Evolutionary conservation across 352 stramenopile genomes (phyloP).

Genomic region (Globisporangium uncinulatum): DNA sequence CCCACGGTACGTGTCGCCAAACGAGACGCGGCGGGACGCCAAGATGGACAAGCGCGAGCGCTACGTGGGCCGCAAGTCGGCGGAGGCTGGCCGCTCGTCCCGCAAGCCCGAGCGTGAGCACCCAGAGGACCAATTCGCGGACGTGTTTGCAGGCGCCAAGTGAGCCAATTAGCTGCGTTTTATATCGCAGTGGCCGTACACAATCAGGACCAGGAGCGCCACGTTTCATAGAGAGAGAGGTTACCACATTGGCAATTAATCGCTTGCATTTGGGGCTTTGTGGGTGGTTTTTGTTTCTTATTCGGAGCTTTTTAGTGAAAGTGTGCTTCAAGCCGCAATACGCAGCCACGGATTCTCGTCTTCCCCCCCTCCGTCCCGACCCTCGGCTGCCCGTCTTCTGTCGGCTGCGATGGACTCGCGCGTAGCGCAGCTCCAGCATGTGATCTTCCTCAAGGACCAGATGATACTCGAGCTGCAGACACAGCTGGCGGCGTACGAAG

Average conservation of each 20-base stretch:
- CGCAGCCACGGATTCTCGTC: too few relatives aligned
- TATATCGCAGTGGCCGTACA: too few relatives aligned
- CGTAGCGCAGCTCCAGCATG: constrained; percentile 64
- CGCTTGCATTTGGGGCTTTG: not conserved
- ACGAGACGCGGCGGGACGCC: constrained; percentile 82
- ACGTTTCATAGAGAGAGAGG: constrained; percentile 1
- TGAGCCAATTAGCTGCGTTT: constrained; percentile 7
- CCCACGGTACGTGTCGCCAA: constrained; percentile 96
- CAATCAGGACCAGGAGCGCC: not conserved
- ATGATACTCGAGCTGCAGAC: constrained; percentile 78
- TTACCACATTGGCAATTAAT: too few relatives aligned
- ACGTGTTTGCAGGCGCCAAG: constrained; percentile 68
- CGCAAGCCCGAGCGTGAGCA: constrained; percentile 57
- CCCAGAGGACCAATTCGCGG: constrained; percentile 80
- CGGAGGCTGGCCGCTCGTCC: constrained; percentile 75
- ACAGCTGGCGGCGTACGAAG: constrained; percentile 54
- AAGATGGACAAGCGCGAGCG: constrained; percentile 92
- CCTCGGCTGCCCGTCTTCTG: not conserved
- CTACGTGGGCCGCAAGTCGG: constrained; percentile 90
- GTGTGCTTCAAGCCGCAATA: too few relatives aligned
- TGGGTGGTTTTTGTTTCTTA: too few relatives aligned
- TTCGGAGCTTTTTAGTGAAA: too few relatives aligned
- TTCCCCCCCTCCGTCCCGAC: not conserved
- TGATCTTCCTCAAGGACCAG: constrained; percentile 82
- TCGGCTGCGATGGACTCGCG: constrained; percentile 33